phyloP scores from a whole-genome alignment of 2,329 filamentous ascomycete species.

The Dryadomyces sulphureus region DNA sequence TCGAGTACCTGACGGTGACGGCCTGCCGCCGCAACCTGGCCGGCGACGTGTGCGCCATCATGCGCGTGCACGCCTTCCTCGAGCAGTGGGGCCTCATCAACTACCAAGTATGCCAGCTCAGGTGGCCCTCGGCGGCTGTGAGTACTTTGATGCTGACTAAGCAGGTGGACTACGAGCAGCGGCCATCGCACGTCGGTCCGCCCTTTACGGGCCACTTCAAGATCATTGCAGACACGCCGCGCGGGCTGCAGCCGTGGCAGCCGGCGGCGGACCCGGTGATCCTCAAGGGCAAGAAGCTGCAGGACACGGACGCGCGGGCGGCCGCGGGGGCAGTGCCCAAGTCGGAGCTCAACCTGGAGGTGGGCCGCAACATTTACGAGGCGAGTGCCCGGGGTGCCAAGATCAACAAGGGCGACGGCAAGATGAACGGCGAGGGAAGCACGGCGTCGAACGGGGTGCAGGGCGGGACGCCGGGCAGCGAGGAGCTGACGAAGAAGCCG shows the following conservation, averaged over 20 bases:
- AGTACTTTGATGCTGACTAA: neutral
- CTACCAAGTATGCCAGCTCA: constrained; percentile 59
- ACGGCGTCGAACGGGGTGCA: constrained; percentile 48
- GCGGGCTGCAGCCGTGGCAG: constrained; percentile 89
- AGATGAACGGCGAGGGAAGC: constrained; percentile 58
- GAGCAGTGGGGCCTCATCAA: constrained; percentile 99
- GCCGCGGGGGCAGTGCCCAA: constrained; percentile 53
- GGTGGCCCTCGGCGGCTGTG: too few species aligned
- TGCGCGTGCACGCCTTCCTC: constrained; percentile 94
- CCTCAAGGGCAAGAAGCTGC: constrained; percentile 42
- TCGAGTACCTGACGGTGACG: constrained; percentile 93
- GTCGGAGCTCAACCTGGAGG: constrained; percentile 76
- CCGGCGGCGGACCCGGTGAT: constrained; percentile 64
- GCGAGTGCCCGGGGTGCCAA: constrained; percentile 65
- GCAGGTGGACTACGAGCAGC: constrained; percentile 88
- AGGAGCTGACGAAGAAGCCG: constrained; percentile 50
- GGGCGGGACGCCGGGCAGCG: constrained; percentile 24
- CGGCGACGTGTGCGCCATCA: constrained; percentile 96
- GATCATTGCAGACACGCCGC: constrained; percentile 86
- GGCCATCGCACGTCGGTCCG: constrained; percentile 87
- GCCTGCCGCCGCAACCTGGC: constrained; percentile 90
- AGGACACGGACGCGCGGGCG: constrained; percentile 61
- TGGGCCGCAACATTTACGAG: constrained; percentile 92
- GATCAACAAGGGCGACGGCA: constrained; percentile 53
- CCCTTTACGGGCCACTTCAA: constrained; percentile 97